Percentiles rank a stretch among this genome's conserved stretches.
phyloP scores from a whole-genome alignment of 805 yeast genomes.

The Suhomyces prunicola region DNA sequence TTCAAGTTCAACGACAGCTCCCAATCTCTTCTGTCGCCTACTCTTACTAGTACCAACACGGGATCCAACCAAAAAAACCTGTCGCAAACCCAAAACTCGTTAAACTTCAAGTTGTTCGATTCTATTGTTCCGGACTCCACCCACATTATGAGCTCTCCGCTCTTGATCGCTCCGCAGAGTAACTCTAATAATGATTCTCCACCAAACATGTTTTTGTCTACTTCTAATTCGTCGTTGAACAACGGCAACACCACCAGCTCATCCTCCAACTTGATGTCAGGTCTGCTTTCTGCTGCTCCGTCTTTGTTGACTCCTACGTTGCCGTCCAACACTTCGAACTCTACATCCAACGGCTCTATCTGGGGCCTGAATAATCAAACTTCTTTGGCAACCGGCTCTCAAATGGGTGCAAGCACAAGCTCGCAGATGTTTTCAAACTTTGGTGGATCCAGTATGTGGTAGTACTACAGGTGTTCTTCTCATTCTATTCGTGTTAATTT shows the following conservation, averaged over 20 bases:
- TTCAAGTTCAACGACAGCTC: slow-evolving; percentile 16
- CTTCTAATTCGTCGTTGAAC: slow-evolving; percentile 1
- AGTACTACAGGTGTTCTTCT: background rate
- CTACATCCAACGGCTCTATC: slow-evolving; percentile 15
- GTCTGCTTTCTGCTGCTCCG: background rate
- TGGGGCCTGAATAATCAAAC: slow-evolving; percentile 20
- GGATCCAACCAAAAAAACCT: background rate
- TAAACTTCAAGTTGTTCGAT: slow-evolving; percentile 18
- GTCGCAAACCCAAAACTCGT: slow-evolving; percentile 8
- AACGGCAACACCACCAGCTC: background rate
- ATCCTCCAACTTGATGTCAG: background rate
- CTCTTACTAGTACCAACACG: slow-evolving; percentile 1
- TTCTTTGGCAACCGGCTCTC: slow-evolving; percentile 6
- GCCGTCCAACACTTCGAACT: slow-evolving; percentile 2
- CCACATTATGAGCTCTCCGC: slow-evolving; percentile 16
- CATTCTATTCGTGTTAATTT: slow-evolving; percentile 1
- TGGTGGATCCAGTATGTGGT: slow-evolving; percentile 20
- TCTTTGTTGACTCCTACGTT: slow-evolving; percentile 13
- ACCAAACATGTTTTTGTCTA: slow-evolving; percentile 19
- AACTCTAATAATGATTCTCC: slow-evolving; percentile 19
- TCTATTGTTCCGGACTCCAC: slow-evolving; percentile 7
- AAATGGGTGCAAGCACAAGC: slow-evolving; percentile 5
- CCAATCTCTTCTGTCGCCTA: slow-evolving; percentile 16
- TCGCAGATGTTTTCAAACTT: slow-evolving; percentile 11
- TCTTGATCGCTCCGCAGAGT: slow-evolving; percentile 17